Evolutionary conservation across 768 basidiomycete species (phyloP).

Genomic region (Glaciozyma antarctica): DNA sequence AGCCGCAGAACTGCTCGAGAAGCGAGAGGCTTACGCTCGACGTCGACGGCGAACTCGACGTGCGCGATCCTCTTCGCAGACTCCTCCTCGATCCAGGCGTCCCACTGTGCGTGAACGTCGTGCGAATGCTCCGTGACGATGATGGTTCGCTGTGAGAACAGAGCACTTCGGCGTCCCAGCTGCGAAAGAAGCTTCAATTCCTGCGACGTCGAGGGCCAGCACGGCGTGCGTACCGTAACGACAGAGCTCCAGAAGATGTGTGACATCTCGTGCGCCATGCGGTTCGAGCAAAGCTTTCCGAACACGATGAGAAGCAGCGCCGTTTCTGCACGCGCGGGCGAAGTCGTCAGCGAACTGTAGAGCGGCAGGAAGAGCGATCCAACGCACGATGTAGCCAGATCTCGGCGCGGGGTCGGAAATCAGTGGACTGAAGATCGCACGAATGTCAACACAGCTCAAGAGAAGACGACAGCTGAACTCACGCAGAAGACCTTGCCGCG

Average conservation of each 20-base stretch:
- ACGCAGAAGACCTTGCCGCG: slow-evolving; percentile 32
- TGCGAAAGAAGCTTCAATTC: background rate
- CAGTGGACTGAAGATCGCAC: slow-evolving; percentile 14
- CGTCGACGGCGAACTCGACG: slow-evolving; percentile 30
- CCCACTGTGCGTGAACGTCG: slow-evolving; percentile 25
- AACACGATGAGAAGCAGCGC: slow-evolving; percentile 11
- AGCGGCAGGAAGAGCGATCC: slow-evolving; percentile 1
- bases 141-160: slow-evolving; percentile 22
- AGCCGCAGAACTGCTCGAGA: too few relatives aligned
- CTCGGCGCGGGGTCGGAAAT: slow-evolving; percentile 33
- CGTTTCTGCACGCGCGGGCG: background rate
- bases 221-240: background rate
- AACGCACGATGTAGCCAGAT: slow-evolving; percentile 33
- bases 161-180: slow-evolving; percentile 22
- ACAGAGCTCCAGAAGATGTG: slow-evolving; percentile 26
- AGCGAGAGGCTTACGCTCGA: slow-evolving; percentile 22
- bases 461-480: background rate
- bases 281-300: slow-evolving; percentile 24
- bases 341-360: background rate
- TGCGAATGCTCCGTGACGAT: slow-evolving; percentile 13
- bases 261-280: slow-evolving; percentile 30
- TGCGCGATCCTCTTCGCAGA: slow-evolving; percentile 25
- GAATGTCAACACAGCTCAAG: background rate
- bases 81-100: slow-evolving; percentile 31
- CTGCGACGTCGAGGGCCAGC: too few relatives aligned